A percentile compares a stretch with the other conserved stretches of the same genome.
phyloP scores from a whole-genome alignment of 169 alveolate genomes.

The Perkinsus olseni region DNA sequence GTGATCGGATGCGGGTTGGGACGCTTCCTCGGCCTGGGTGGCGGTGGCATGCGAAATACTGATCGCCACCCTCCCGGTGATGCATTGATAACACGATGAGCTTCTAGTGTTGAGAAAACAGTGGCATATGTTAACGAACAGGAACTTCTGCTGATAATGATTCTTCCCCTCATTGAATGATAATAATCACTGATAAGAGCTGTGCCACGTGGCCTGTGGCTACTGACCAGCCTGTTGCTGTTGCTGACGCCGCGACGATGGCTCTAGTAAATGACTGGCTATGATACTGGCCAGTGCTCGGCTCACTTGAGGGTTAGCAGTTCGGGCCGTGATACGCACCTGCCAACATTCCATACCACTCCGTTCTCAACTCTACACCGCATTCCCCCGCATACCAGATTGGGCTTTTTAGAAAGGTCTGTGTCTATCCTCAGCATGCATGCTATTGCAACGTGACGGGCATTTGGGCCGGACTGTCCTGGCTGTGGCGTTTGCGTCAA shows the following conservation, averaged over 20 bases:
- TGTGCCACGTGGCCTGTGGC: not conserved
- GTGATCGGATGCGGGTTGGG: not conserved
- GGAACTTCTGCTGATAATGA: not conserved
- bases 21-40: not conserved
- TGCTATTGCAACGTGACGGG: not conserved
- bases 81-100: not conserved
- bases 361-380: no score
- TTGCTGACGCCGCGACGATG: not conserved
- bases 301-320: not conserved
- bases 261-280: not conserved
- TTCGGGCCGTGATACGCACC: not conserved
- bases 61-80: not conserved
- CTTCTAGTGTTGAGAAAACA: not conserved
- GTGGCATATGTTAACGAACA: not conserved
- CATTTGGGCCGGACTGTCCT: not conserved
- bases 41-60: not conserved
- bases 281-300: not conserved
- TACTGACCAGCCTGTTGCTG: not conserved
- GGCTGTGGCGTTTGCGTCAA: not conserved
- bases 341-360: no score
- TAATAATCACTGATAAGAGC: not conserved
- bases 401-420: not conserved
- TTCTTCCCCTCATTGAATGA: not conserved
- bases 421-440: not conserved
- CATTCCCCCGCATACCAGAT: not conserved